A percentile compares a stretch with the other conserved stretches of the same genome.
Evolutionary conservation across 306 rosid species (phyloP).

Genomic region (Pterocarpus santalinus): DNA sequence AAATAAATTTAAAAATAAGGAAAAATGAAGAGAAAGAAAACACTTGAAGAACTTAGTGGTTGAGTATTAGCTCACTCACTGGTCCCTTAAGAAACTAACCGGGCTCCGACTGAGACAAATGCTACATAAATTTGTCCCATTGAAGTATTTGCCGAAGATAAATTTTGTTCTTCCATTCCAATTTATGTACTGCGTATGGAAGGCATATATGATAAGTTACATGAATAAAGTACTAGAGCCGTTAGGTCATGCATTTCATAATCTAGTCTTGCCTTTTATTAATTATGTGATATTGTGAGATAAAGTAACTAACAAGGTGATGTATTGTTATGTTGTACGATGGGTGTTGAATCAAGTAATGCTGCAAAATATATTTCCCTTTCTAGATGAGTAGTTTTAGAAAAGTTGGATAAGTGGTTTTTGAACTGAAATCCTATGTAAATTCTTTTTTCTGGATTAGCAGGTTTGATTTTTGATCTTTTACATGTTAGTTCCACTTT

Average conservation of each 20-base stretch:
- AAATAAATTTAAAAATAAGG: constrained; percentile 31
- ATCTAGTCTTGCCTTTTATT: background rate
- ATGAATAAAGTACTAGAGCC: constrained; percentile 10
- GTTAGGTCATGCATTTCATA: constrained; percentile 34
- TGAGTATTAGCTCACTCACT: background rate
- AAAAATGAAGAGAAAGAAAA: constrained; percentile 25
- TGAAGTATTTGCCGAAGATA: background rate
- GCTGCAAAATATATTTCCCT: constrained; percentile 30
- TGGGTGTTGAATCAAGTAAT: constrained; percentile 12
- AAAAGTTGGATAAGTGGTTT: constrained; percentile 31
- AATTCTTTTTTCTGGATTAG: constrained; percentile 19
- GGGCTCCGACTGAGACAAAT: constrained; percentile 9
- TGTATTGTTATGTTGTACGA: constrained; percentile 19
- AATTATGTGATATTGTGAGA: constrained; percentile 38
- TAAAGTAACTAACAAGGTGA: constrained; percentile 34
- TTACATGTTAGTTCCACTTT: constrained; percentile 32
- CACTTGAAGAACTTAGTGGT: constrained; percentile 34
- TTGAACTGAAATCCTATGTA: constrained; percentile 24
- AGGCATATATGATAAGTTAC: constrained; percentile 5
- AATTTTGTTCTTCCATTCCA: constrained; percentile 21
- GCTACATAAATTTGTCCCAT: constrained; percentile 9
- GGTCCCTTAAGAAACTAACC: constrained; percentile 10
- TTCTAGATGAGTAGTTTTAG: constrained; percentile 16
- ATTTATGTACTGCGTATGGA: background rate
- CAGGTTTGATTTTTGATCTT: constrained; percentile 33